Evolutionary conservation across 805 yeast genomes (phyloP).

Genomic region (Schizosaccharomyces cryophilus): DNA sequence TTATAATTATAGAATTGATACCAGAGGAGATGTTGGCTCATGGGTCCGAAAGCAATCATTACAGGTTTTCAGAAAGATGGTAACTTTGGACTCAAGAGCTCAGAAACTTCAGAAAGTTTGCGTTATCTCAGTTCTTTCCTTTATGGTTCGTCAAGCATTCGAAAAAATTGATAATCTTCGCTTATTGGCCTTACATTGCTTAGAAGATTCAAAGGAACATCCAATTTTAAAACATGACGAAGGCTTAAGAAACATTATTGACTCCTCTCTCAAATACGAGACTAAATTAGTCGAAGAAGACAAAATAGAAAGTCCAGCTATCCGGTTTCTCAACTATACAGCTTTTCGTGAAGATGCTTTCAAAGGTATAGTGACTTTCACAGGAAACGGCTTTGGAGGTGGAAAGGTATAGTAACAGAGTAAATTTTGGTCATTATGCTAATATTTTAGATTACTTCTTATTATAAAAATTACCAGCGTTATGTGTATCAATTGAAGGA

Average conservation of each 20-base stretch:
- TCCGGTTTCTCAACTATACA: no score
- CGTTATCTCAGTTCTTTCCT: neutral
- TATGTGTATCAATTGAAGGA: neutral
- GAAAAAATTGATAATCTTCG: neutral
- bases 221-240: neutral
- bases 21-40: constrained; percentile 1
- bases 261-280: neutral
- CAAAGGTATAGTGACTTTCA: neutral
- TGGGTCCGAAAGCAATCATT: neutral
- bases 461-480: neutral
- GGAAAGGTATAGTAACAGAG: neutral
- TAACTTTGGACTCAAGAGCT: neutral
- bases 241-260: neutral
- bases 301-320: no score
- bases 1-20: neutral
- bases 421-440: neutral
- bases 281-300: neutral
- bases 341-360: no score
- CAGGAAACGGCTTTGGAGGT: neutral
- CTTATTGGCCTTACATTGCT: neutral
- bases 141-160: neutral
- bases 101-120: neutral
- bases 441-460: neutral
- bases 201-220: neutral
- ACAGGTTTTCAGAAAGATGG: constrained; percentile 6